Base-by-base conservation (phyloP, 495 filamentous ascomycete species). In the Penicillium salamii region DNA sequence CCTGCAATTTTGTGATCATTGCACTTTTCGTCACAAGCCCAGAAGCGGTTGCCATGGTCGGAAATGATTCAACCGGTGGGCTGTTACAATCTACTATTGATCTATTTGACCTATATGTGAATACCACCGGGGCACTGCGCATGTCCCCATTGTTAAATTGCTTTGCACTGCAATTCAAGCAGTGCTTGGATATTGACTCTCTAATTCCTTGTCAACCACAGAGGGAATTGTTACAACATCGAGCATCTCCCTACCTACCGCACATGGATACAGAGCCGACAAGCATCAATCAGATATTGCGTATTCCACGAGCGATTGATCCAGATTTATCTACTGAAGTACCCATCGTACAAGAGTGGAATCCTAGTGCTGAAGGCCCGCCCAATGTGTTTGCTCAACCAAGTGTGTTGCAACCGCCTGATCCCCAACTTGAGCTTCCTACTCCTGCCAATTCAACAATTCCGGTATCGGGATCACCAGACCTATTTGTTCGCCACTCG, bases 121-220 rank as follows among this genome's bases (percentile, higher is more conserved):
- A 58, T n/a, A 50, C 49, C 1, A 49, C 38, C 34, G 55, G 54
- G 1, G 5, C 39, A 32, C 20, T 28, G 8, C 46, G 35, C 7
- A 20, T 32, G 5, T 58, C 56, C 17, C 62, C 62, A n/a, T 26
- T 65, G 7, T 24, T 52, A 1, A 14, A 39, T 13, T 53, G 56
- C 34, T 65, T 62, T 32, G 51, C 53, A n/a, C 34, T 53, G n/a
- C 59, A 62, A 33, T 49, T 43, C 28, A 42, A 52, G 20, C 34
- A 40, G 15, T 53, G n/a, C 20, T 42, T 56, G 31, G 12, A 20
- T 11, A 26, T 23, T 8, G 41, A 9, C 2, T 38, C 6, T 28
- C 12, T 17, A 0, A 9, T n/a, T n/a, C n/a, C n/a, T n/a, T n/a
- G n/a, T n/a, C n/a, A n/a, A n/a, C n/a, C n/a, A n/a, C 52, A 48